phyloP scores from a whole-genome alignment of 1,139 yeast genomes.

The Meyerozyma guilliermondii region DNA sequence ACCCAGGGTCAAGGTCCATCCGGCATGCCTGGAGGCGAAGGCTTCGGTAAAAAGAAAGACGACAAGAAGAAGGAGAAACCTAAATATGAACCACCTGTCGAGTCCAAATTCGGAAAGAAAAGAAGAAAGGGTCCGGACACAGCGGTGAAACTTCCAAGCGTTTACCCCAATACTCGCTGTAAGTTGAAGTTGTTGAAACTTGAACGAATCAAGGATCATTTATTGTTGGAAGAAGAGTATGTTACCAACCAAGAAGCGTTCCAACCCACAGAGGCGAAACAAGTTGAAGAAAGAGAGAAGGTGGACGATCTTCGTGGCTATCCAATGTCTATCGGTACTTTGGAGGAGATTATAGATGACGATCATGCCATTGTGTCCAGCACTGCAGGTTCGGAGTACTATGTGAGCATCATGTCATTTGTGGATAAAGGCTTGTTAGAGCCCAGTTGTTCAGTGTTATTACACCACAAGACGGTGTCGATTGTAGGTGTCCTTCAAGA shows the following conservation, averaged over 20 bases:
- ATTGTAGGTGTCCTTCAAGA: slow-evolving; percentile 95
- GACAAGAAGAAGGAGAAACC: slow-evolving; percentile 83
- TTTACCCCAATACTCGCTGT: slow-evolving; percentile 91
- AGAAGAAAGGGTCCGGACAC: slow-evolving; percentile 92
- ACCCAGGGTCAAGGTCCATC: slow-evolving; percentile 76
- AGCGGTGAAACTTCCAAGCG: slow-evolving; percentile 75
- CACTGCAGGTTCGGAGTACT: slow-evolving; percentile 95
- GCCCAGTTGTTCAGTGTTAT: slow-evolving; percentile 95
- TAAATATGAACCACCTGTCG: slow-evolving; percentile 97
- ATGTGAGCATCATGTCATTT: slow-evolving; percentile 93
- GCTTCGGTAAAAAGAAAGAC: slow-evolving; percentile 61
- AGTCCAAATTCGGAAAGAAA: slow-evolving; percentile 86
- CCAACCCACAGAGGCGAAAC: slow-evolving; percentile 95
- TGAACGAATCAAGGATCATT: slow-evolving; percentile 95
- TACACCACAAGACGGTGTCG: slow-evolving; percentile 93
- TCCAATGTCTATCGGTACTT: slow-evolving; percentile 94
- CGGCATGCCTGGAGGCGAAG: slow-evolving; percentile 60
- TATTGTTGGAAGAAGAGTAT: slow-evolving; percentile 91
- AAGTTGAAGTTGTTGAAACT: slow-evolving; percentile 83
- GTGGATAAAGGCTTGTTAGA: slow-evolving; percentile 94
- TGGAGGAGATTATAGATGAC: slow-evolving; percentile 96
- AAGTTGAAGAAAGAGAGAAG: slow-evolving; percentile 92
- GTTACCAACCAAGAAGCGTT: slow-evolving; percentile 91
- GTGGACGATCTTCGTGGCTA: slow-evolving; percentile 94
- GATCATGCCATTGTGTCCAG: slow-evolving; percentile 98